Evolutionary conservation across 345 rosid species (phyloP).

Genomic region (Salix exigua): DNA sequence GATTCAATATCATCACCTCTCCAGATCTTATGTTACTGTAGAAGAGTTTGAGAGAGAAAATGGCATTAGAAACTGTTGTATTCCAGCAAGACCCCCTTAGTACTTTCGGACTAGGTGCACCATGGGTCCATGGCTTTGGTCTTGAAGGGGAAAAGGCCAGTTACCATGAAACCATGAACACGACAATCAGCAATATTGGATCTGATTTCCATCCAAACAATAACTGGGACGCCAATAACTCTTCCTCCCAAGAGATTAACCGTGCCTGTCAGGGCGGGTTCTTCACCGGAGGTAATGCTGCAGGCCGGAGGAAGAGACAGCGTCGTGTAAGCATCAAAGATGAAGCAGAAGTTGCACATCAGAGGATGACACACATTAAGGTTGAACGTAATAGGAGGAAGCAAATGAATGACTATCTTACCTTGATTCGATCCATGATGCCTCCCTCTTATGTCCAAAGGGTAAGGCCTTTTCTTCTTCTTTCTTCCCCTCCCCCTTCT

Average conservation of each 20-base stretch:
- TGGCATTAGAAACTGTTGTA: constrained; percentile 36
- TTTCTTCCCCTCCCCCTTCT: background rate
- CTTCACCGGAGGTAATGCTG: constrained; percentile 5
- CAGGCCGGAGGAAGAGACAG: constrained; percentile 40
- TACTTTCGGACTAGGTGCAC: constrained; percentile 9
- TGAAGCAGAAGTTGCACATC: constrained; percentile 53
- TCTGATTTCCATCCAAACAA: constrained; percentile 14
- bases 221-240: constrained; percentile 1
- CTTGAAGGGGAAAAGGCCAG: constrained; percentile 8
- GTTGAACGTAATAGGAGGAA: constrained; percentile 71
- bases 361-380: constrained; percentile 64
- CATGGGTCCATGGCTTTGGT: constrained; percentile 12
- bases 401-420: constrained; percentile 67
- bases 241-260: constrained; percentile 18
- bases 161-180: constrained; percentile 2
- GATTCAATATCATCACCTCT: background rate
- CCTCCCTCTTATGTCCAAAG: constrained; percentile 58
- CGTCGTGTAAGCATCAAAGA: constrained; percentile 36
- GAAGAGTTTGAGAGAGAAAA: background rate
- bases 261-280: background rate
- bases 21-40: background rate
- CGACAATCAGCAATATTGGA: constrained; percentile 2
- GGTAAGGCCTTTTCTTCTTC: constrained; percentile 22
- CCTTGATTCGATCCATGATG: constrained; percentile 52
- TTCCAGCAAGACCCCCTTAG: constrained; percentile 30